Percentiles rank a stretch among this genome's conserved stretches.
Evolutionary conservation across 73 alveolate genomes (phyloP).

Genomic region (Effrenium voratum): DNA sequence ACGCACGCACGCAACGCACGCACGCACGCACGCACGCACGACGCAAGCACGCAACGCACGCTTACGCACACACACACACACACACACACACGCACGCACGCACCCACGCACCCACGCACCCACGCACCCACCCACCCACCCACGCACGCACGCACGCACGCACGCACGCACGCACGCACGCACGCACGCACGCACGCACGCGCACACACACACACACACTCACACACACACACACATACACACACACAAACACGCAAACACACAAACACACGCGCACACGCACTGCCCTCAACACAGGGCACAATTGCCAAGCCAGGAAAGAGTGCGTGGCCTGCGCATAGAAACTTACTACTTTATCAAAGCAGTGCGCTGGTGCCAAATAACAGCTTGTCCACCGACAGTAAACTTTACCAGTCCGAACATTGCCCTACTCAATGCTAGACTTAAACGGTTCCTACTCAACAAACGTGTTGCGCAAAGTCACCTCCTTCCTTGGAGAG

Average conservation of each 20-base stretch:
- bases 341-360: background rate
- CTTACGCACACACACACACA: slow-evolving; percentile 11
- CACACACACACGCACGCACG: slow-evolving; percentile 19
- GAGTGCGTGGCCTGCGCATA: background rate
- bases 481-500: no score
- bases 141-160: slow-evolving; percentile 28
- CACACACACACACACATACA: slow-evolving; percentile 16
- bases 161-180: slow-evolving; percentile 25
- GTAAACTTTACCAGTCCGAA: no score
- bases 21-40: no score
- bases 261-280: background rate
- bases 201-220: slow-evolving; percentile 18
- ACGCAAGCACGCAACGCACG: no score
- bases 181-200: slow-evolving; percentile 19
- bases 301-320: background rate
- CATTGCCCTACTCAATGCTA: no score
- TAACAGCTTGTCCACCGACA: no score
- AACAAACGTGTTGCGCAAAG: no score
- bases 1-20: no score
- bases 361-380: no score
- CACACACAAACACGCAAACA: slow-evolving; percentile 2
- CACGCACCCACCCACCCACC: slow-evolving; percentile 1
- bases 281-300: background rate
- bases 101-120: slow-evolving; percentile 11
- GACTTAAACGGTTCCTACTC: no score